A percentile compares a stretch with the other conserved stretches of the same genome.
These are phyloP conservation scores for Linnemannia exigua DNA, from an alignment of 192 early-diverging fungal genomes.

Conservation along the genomic window DNA sequence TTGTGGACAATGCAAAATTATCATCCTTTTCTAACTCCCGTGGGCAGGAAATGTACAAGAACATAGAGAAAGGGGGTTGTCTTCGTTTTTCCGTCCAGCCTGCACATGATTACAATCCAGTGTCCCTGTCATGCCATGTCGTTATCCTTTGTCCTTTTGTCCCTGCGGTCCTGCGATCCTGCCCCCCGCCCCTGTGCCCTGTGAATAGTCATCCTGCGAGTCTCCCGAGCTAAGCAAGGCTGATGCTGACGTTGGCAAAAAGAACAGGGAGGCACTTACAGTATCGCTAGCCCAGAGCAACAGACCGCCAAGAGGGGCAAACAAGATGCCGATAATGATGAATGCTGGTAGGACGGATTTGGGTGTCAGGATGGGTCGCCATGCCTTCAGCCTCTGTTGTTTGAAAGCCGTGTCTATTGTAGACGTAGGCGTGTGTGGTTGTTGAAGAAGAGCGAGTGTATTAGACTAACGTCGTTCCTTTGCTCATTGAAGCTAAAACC, in stretches of 20 bases:
- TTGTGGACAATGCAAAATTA: too few relatives aligned
- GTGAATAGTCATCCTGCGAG: too few relatives aligned
- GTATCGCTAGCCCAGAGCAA: slow-evolving; percentile 89
- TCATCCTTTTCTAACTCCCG: too few relatives aligned
- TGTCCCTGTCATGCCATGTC: neutral
- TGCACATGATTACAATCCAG: neutral
- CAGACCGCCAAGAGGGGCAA: slow-evolving; percentile 95
- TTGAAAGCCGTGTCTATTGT: slow-evolving; percentile 98
- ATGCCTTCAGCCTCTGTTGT: slow-evolving; percentile 98
- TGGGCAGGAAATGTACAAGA: too few relatives aligned
- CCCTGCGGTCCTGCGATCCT: too few relatives aligned
- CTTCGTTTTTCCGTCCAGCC: too few relatives aligned
- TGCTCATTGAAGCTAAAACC: neutral
- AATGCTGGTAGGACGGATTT: slow-evolving; percentile 98
- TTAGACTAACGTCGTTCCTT: neutral
- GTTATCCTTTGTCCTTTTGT: too few relatives aligned
- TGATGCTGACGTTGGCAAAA: neutral
- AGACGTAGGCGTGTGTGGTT: too few relatives aligned
- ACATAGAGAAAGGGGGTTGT: too few relatives aligned
- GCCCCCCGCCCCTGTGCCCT: too few relatives aligned
- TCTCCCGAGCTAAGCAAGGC: too few relatives aligned
- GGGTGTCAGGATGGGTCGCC: slow-evolving; percentile 99
- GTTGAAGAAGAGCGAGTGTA: neutral
- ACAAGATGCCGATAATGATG: slow-evolving; percentile 93
- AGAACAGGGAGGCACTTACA: slow-evolving; percentile 59